phyloP scores from a whole-genome alignment of 2,329 filamentous ascomycete genomes.

The Tympanopsis confertula region DNA sequence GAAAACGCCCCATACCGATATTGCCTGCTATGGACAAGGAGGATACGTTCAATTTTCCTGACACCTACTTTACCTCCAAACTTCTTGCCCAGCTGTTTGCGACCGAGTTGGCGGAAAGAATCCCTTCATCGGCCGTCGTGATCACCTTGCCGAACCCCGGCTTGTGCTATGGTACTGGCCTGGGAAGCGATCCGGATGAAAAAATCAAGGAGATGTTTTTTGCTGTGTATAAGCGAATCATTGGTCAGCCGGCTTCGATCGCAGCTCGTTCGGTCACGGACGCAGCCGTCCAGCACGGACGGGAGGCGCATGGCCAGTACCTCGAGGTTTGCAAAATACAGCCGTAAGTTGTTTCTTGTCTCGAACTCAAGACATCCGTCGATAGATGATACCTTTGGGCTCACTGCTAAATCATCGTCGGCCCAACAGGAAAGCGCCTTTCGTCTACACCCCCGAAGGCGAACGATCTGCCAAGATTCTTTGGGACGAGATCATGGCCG shows the following conservation, averaged over 20 bases:
- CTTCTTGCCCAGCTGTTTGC: slow-evolving; percentile 4
- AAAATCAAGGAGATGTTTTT: not conserved
- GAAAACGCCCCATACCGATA: slow-evolving; percentile 2
- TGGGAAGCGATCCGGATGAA: not conserved
- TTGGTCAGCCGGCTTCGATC: not conserved
- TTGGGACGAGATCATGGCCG: slow-evolving; percentile 2
- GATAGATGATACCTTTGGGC: not conserved
- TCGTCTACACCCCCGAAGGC: slow-evolving; percentile 2
- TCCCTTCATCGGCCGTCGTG: slow-evolving; percentile 1
- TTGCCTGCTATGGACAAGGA: slow-evolving; percentile 3
- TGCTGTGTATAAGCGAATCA: not conserved
- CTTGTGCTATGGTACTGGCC: not conserved
- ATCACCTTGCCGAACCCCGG: not conserved
- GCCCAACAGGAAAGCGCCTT: not conserved
- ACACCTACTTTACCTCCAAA: slow-evolving; percentile 4
- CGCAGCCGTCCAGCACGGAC: slow-evolving; percentile 1
- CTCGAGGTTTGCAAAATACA: slow-evolving; percentile 2
- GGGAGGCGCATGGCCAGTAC: slow-evolving; percentile 2
- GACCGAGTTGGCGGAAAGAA: slow-evolving; percentile 1
- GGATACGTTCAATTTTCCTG: slow-evolving; percentile 1
- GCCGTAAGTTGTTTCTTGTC: slow-evolving; percentile 1
- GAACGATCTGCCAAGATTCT: slow-evolving; percentile 1
- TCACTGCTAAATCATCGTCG: no score
- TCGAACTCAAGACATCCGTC: not conserved
- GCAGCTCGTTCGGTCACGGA: not conserved